Evolutionary conservation across 305 asterid genomes (phyloP), one percentile per base, ranked within the genome.

Genomic region (Euphrasia arctica): DNA sequence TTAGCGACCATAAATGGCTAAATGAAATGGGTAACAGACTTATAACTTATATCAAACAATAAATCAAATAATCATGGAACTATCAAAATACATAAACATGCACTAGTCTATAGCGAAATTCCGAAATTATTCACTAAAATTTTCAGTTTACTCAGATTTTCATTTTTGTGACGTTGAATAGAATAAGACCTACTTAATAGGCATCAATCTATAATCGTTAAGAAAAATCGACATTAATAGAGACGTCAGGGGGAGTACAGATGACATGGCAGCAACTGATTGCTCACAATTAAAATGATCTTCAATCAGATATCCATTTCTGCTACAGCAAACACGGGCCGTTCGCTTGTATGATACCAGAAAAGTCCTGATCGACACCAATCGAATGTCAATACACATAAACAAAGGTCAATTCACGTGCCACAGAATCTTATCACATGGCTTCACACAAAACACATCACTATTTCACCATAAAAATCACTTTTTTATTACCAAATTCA

Each of bases 271-370:
- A 54, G 58, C 65, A 36, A 66, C 60, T 63, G 58, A 51, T 28
- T 12, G 74, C 77, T 65, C 68, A 60, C 55, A 25, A 47, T 61
- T 57, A 34, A 32, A 52, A 10, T 58, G 66, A 59, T 66, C 45
- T 68, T 59, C 70, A 63, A 54, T 25, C 39, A 43, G 42, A 64
- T 65, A 58, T 69, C 65, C 51, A 63, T 63, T 72, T 67, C 74
- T 34, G 55, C 65, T 68, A 41, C 77, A 59, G 72, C 57, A 67
- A 36, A 63, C 29, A 59, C 9, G 22, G 55, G 18, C 18, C 15
- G 34, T 39, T 11, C 63, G 59, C 42, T 52, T 15, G 61, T 13
- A 62, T 15, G 47, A 54, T 65, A 62, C 69, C 62, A 31, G 28
- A 22, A 66, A 32, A 49, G 54, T 62, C 22, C 22, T 18, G 22